phyloP scores from a whole-genome alignment of 192 early-diverging fungal species.

The Rhizoclosmatium sp. region DNA sequence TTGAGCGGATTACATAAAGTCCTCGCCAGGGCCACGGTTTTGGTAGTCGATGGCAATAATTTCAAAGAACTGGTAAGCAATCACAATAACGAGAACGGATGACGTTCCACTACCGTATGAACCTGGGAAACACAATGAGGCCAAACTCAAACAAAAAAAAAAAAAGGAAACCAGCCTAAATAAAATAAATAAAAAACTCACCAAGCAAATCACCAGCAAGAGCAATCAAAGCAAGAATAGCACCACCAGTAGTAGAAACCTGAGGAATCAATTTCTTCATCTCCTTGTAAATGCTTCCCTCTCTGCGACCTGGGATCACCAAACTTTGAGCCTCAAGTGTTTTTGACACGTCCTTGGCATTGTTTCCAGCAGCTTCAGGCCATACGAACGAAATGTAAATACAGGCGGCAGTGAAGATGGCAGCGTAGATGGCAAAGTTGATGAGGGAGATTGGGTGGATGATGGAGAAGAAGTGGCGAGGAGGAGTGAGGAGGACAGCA shows the following conservation, averaged over 20 bases:
- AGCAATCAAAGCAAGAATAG: constrained; percentile 80
- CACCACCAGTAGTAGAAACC: constrained; percentile 86
- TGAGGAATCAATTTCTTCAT: constrained; percentile 93
- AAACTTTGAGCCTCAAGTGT: constrained; percentile 91
- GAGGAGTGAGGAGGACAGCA: constrained; percentile 93
- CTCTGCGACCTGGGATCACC: constrained; percentile 88
- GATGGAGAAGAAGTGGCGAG: constrained; percentile 79
- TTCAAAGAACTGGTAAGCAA: constrained; percentile 94
- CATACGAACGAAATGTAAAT: constrained; percentile 88
- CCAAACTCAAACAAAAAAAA: background rate
- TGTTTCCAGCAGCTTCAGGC: constrained; percentile 93
- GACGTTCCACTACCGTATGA: constrained; percentile 94
- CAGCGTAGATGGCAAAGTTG: constrained; percentile 85
- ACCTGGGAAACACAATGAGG: constrained; percentile 40
- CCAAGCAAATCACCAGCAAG: constrained; percentile 89
- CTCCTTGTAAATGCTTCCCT: constrained; percentile 94
- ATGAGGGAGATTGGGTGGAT: constrained; percentile 74
- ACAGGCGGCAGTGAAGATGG: constrained; percentile 84
- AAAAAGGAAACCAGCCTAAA: background rate
- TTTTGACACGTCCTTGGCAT: constrained; percentile 89
- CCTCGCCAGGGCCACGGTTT: constrained; percentile 39
- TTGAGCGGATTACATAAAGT: background rate
- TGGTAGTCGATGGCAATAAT: constrained; percentile 83
- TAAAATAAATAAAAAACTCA: constrained; percentile 5
- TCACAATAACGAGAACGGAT: constrained; percentile 88